Conservation (phyloP, 257 asterid genomes). For the Datura wrightii region DNA sequence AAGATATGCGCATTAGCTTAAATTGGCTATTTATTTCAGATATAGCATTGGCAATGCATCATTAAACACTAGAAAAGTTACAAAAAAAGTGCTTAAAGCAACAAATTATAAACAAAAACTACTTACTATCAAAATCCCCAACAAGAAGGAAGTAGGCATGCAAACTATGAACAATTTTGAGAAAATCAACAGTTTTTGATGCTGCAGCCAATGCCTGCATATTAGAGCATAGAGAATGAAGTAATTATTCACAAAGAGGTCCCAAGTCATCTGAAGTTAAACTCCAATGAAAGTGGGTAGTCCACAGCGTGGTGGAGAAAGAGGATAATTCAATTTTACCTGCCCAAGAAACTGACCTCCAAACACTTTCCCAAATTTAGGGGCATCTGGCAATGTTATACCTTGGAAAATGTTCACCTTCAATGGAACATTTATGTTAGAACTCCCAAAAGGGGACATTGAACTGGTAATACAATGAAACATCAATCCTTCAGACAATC, state of each 20-base stretch:
- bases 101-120: constrained; percentile 3
- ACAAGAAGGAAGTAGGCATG: constrained; percentile 89
- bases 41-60: background rate
- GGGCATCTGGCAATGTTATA: constrained; percentile 94
- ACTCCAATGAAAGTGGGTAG: constrained; percentile 4
- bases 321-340: constrained; percentile 51
- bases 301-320: constrained; percentile 19
- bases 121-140: constrained; percentile 84
- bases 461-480: background rate
- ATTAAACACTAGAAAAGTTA: background rate
- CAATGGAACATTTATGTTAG: constrained; percentile 34
- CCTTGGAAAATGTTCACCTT: constrained; percentile 88
- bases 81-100: background rate
- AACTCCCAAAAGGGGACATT: constrained; percentile 4
- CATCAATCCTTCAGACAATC: background rate
- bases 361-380: constrained; percentile 83
- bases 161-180: constrained; percentile 88
- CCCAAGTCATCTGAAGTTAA: constrained; percentile 30
- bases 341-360: constrained; percentile 99
- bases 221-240: constrained; percentile 8
- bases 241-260: constrained; percentile 27
- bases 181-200: constrained; percentile 90
- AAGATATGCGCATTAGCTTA: constrained; percentile 1
- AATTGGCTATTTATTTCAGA: background rate
- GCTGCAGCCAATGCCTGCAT: constrained; percentile 99